A percentile compares a stretch with the other conserved stretches of the same genome.
Evolutionary conservation across 2,329 filamentous ascomycete species (phyloP).

Genomic region (Lecanicillium sp.): DNA sequence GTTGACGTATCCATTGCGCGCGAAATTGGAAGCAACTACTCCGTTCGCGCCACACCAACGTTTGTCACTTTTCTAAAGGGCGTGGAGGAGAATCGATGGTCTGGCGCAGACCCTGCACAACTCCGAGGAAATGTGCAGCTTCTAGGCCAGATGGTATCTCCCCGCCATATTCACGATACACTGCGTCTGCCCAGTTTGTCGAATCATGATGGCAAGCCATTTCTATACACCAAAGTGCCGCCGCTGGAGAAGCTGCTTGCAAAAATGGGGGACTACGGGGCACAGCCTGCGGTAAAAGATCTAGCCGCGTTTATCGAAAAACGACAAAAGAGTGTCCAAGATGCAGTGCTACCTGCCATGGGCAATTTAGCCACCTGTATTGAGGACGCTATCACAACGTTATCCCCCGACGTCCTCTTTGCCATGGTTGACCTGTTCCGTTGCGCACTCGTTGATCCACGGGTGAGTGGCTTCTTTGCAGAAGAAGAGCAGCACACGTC

Average conservation of each 20-base stretch:
- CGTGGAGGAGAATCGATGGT: conserved; percentile 70
- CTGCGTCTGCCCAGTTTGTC: conserved; percentile 65
- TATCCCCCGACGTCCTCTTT: conserved; percentile 63
- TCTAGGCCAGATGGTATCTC: conserved; percentile 66
- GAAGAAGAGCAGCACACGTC: conserved; percentile 62
- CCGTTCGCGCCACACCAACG: conserved; percentile 72
- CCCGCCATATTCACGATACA: conserved; percentile 65
- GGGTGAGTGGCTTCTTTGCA: conserved; percentile 74
- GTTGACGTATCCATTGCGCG: conserved; percentile 65
- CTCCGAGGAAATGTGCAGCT: conserved; percentile 66
- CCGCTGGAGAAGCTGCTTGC: conserved; percentile 72
- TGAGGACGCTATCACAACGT: conserved; percentile 38
- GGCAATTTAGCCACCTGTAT: conserved; percentile 55
- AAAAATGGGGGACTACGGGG: conserved; percentile 58
- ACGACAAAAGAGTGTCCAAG: conserved; percentile 48
- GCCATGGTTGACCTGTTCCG: conserved; percentile 79
- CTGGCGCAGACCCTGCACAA: conserved; percentile 60
- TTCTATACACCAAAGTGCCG: conserved; percentile 69
- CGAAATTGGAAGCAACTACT: conserved; percentile 56
- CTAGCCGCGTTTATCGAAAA: conserved; percentile 65
- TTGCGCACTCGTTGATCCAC: conserved; percentile 65
- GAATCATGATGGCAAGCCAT: conserved; percentile 52
- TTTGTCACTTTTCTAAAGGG: conserved; percentile 80
- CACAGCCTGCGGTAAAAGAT: conserved; percentile 50
- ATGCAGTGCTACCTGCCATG: conserved; percentile 65